Percentiles rank a stretch among this genome's conserved stretches.
phyloP scores from a whole-genome alignment of 306 rosid genomes.

The Styphnolobium japonicum region DNA sequence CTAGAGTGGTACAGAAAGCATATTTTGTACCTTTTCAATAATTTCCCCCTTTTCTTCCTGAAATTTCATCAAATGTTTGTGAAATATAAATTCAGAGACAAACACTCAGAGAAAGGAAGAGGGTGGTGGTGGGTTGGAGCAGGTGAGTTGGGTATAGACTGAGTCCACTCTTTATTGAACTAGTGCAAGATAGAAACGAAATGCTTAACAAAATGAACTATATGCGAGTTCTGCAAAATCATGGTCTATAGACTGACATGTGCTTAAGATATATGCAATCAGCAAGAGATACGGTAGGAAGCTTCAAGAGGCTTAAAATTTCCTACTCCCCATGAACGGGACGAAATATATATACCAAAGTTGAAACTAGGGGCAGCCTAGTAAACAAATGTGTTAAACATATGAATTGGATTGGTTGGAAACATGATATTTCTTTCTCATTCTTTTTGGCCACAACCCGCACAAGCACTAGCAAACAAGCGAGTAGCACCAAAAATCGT shows the following conservation, averaged over 20 bases:
- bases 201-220: constrained; percentile 30
- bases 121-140: constrained; percentile 1
- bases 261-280: constrained; percentile 29
- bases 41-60: neutral
- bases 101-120: neutral
- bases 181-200: constrained; percentile 14
- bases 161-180: constrained; percentile 9
- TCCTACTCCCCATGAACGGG: neutral
- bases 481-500: constrained; percentile 21
- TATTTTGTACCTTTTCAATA: constrained; percentile 15
- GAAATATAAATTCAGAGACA: neutral
- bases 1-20: constrained; percentile 22
- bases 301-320: neutral
- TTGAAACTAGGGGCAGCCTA: neutral
- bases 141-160: constrained; percentile 40
- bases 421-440: constrained; percentile 25
- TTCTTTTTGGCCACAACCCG: constrained; percentile 21
- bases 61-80: constrained; percentile 2
- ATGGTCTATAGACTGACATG: constrained; percentile 30
- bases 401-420: neutral
- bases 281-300: constrained; percentile 34
- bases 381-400: neutral
- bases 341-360: neutral
- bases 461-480: constrained; percentile 37
- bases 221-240: constrained; percentile 13